These are phyloP conservation scores for Ceratobasidium sp. DNA, from an alignment of 1,284 basidiomycete genomes.

Conservation along the genomic window DNA sequence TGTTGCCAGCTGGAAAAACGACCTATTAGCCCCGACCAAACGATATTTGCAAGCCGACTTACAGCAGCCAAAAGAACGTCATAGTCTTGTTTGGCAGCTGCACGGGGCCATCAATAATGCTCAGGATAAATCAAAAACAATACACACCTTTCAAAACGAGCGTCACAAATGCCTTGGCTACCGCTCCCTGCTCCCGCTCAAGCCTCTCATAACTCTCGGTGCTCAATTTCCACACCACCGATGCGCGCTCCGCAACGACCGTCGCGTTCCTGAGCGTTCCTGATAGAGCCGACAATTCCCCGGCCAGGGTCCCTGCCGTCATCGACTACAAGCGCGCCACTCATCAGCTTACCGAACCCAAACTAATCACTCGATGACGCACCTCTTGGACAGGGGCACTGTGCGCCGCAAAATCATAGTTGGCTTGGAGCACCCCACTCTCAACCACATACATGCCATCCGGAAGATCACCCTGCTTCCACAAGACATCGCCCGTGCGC, in stretches of 20 bases:
- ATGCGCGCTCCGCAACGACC: constrained; percentile 80
- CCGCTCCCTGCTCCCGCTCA: constrained; percentile 71
- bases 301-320: constrained; percentile 91
- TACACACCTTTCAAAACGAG: constrained; percentile 71
- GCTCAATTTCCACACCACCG: constrained; percentile 83
- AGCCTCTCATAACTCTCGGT: constrained; percentile 66
- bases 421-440: constrained; percentile 82
- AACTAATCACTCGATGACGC: not conserved
- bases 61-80: constrained; percentile 75
- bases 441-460: constrained; percentile 91
- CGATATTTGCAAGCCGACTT: not conserved
- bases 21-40: not conserved
- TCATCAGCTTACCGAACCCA: not conserved
- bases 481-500: constrained; percentile 73
- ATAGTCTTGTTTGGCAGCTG: constrained; percentile 79
- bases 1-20: constrained; percentile 16
- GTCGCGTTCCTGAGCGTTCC: constrained; percentile 84
- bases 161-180: constrained; percentile 74
- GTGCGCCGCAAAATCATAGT: constrained; percentile 79
- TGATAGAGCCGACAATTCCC: constrained; percentile 85
- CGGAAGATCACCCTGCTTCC: constrained; percentile 77
- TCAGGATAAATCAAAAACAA: constrained; percentile 47
- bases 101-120: constrained; percentile 51
- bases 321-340: constrained; percentile 63
- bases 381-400: constrained; percentile 72